Percentiles rank a stretch among this genome's conserved stretches.
These are phyloP conservation scores for Jatropha curcas DNA, from an alignment of 345 rosid genomes.

Conservation along the genomic window DNA sequence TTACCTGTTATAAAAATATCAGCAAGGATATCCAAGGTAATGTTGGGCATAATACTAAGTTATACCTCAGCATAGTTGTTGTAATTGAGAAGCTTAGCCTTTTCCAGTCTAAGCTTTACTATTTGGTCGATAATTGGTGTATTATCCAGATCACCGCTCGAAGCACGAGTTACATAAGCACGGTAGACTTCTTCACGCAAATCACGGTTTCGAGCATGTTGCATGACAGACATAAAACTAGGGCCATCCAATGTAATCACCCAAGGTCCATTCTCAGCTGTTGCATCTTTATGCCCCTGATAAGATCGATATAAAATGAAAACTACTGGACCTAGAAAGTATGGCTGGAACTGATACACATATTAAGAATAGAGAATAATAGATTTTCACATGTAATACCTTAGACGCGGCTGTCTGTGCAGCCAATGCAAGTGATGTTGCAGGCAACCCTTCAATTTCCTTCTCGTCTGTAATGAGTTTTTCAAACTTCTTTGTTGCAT, in stretches of 20 bases:
- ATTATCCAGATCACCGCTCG: constrained; percentile 79
- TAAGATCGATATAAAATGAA: constrained; percentile 2
- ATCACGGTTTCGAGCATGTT: constrained; percentile 75
- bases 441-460: constrained; percentile 88
- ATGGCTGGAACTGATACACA: constrained; percentile 5
- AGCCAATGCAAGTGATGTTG: constrained; percentile 84
- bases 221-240: constrained; percentile 78
- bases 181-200: constrained; percentile 85
- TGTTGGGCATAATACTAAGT: constrained; percentile 14
- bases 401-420: constrained; percentile 89
- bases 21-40: constrained; percentile 20
- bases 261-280: constrained; percentile 89
- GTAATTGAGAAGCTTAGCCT: constrained; percentile 77
- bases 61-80: constrained; percentile 87
- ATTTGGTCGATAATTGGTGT: constrained; percentile 68
- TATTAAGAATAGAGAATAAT: neutral
- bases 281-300: constrained; percentile 81
- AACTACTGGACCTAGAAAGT: neutral
- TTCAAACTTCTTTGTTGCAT: constrained; percentile 89
- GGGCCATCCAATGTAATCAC: constrained; percentile 79
- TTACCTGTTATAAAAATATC: constrained; percentile 50
- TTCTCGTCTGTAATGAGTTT: constrained; percentile 74
- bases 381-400: constrained; percentile 41
- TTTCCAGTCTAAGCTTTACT: constrained; percentile 72
- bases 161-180: constrained; percentile 68